Evolutionary conservation across 2,329 filamentous ascomycete species (phyloP).

Genomic region (Talaromyces atroroseus): DNA sequence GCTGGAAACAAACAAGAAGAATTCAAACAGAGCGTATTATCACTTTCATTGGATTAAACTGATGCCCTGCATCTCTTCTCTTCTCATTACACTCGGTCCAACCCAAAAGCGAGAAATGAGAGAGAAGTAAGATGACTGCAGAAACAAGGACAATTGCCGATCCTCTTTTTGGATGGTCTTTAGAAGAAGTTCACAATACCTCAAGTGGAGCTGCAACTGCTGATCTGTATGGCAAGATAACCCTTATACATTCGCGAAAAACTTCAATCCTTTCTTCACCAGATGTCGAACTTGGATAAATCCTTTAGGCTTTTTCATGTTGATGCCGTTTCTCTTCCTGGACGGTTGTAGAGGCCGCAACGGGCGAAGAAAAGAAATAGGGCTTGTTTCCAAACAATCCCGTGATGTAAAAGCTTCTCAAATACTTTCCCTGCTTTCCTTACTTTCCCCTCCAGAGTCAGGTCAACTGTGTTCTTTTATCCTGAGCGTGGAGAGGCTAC

Average conservation of each 20-base stretch:
- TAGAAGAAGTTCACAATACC: constrained; percentile 21
- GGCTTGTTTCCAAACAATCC: too few species aligned
- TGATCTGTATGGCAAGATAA: constrained; percentile 39
- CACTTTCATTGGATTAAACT: too few species aligned
- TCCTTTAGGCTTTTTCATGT: constrained; percentile 26
- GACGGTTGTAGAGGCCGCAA: constrained; percentile 18
- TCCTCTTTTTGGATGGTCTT: constrained; percentile 34
- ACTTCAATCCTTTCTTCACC: constrained; percentile 27
- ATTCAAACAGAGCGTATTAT: too few species aligned
- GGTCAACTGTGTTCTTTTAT: background rate
- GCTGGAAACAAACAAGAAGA: too few species aligned
- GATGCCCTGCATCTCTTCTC: background rate
- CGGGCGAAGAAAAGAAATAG: background rate
- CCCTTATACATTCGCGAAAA: constrained; percentile 29
- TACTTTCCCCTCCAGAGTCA: constrained; percentile 10
- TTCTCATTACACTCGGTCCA: background rate
- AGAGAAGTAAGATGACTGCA: background rate
- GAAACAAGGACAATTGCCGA: constrained; percentile 35
- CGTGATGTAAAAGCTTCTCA: background rate
- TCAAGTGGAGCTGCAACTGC: background rate
- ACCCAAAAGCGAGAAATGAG: background rate
- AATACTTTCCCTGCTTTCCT: too few species aligned
- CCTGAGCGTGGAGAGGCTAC: background rate
- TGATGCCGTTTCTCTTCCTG: constrained; percentile 22
- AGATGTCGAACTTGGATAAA: constrained; percentile 18